A percentile compares a stretch with the other conserved stretches of the same genome.
Evolutionary conservation across 495 filamentous ascomycete genomes (phyloP).

Genomic region (Letharia lupina): DNA sequence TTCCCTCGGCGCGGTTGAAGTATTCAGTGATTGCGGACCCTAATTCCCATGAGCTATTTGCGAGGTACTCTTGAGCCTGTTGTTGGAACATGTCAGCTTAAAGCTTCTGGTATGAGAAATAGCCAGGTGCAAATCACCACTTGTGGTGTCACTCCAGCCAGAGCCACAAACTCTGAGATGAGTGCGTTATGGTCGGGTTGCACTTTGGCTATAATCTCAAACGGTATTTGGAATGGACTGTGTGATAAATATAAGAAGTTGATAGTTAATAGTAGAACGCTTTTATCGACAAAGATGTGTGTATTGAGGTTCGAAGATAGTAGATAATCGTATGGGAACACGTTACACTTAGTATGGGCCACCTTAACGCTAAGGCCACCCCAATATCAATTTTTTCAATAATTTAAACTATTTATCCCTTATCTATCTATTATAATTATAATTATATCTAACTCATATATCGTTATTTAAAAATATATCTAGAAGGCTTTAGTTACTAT

Average conservation of each 20-base stretch:
- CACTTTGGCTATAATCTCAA: slow-evolving; percentile 6
- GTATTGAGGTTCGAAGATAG: no score
- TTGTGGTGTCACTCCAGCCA: slow-evolving; percentile 57
- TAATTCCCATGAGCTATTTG: slow-evolving; percentile 60
- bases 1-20: slow-evolving; percentile 61
- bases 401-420: no score
- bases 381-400: no score
- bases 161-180: slow-evolving; percentile 61
- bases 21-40: slow-evolving; percentile 58
- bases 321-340: no score
- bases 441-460: no score
- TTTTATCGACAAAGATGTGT: no score
- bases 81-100: slow-evolving; percentile 13
- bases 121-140: slow-evolving; percentile 43
- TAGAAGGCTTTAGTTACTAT: no score
- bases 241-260: background rate
- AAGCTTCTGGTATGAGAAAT: slow-evolving; percentile 1
- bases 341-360: no score
- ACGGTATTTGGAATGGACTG: background rate
- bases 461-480: no score
- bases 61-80: slow-evolving; percentile 65
- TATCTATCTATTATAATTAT: no score
- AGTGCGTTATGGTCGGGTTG: slow-evolving; percentile 42
- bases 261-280: no score
- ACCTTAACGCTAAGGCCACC: no score